These are phyloP conservation scores for Staphylotrichum longicolle DNA, from an alignment of 495 filamentous ascomycete genomes.

Conservation along the genomic window DNA sequence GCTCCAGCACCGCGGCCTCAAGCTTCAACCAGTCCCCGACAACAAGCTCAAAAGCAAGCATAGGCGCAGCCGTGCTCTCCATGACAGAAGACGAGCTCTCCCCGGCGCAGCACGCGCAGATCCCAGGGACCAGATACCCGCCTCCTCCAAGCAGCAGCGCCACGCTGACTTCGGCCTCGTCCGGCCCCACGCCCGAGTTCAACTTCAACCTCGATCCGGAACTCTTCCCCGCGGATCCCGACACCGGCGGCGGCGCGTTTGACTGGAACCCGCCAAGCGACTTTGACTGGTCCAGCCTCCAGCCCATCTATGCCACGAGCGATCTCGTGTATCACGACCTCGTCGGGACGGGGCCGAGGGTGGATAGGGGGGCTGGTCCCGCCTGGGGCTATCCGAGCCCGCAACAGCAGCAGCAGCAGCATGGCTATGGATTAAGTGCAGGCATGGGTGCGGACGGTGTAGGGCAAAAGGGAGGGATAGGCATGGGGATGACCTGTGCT, in stretches of 20 bases:
- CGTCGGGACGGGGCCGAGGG: background rate
- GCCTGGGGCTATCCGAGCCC: conserved; percentile 12
- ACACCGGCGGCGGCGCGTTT: background rate
- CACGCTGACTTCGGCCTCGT: background rate
- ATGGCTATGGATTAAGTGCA: background rate
- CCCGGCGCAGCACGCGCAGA: background rate
- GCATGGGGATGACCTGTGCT: conserved; percentile 18
- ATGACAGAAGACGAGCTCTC: background rate
- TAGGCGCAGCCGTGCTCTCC: background rate
- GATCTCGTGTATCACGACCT: conserved; percentile 55
- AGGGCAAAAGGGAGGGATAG: background rate
- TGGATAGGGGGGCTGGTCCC: conserved; percentile 29
- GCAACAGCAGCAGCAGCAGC: background rate
- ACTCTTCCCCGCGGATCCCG: background rate
- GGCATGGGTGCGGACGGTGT: conserved; percentile 8
- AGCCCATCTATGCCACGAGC: conserved; percentile 54
- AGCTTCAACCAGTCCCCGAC: background rate
- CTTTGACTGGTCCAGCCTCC: conserved; percentile 48
- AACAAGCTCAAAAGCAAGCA: background rate
- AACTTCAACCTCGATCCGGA: conserved; percentile 3
- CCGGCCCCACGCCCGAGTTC: background rate
- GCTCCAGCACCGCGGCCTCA: background rate
- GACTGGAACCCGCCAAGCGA: conserved; percentile 35
- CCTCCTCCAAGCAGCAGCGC: no score
- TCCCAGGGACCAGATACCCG: no score